These are phyloP conservation scores for Musa acuminata DNA, from an alignment of 176 grass and related monocot genomes.

Conservation along the genomic window DNA sequence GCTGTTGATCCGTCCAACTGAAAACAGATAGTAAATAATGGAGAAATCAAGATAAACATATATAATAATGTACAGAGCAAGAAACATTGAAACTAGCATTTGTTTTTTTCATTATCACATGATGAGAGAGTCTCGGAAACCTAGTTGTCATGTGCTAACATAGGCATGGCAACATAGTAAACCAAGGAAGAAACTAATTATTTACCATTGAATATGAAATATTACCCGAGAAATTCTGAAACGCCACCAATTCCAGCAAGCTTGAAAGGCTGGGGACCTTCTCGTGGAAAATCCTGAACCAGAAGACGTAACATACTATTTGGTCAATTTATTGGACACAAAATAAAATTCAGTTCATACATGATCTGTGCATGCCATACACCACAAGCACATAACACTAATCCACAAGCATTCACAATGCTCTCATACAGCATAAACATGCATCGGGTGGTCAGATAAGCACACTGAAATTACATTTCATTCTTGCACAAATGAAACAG, in stretches of 20 bases:
- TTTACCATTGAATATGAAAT: neutral
- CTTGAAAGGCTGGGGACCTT: constrained; percentile 85
- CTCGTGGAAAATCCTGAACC: constrained; percentile 68
- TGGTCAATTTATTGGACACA: neutral
- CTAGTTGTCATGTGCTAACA: neutral
- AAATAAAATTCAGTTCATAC: neutral
- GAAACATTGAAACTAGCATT: neutral
- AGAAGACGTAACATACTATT: neutral
- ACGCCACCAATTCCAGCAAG: constrained; percentile 81
- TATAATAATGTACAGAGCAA: neutral
- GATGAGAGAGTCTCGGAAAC: too few relatives aligned
- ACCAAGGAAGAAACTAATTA: too few relatives aligned
- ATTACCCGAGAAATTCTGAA: constrained; percentile 85
- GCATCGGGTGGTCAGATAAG: too few relatives aligned
- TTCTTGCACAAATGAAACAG: neutral
- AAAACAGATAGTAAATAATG: constrained; percentile 7
- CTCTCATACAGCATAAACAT: too few relatives aligned
- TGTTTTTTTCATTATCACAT: neutral
- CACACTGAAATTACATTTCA: neutral
- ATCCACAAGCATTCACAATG: too few relatives aligned
- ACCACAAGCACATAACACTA: too few relatives aligned
- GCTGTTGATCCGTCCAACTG: constrained; percentile 96
- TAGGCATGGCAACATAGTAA: neutral
- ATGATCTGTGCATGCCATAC: too few relatives aligned
- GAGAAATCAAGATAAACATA: neutral